phyloP scores from a whole-genome alignment of 2,329 filamentous ascomycete genomes.

The Venturia oleaginea region DNA sequence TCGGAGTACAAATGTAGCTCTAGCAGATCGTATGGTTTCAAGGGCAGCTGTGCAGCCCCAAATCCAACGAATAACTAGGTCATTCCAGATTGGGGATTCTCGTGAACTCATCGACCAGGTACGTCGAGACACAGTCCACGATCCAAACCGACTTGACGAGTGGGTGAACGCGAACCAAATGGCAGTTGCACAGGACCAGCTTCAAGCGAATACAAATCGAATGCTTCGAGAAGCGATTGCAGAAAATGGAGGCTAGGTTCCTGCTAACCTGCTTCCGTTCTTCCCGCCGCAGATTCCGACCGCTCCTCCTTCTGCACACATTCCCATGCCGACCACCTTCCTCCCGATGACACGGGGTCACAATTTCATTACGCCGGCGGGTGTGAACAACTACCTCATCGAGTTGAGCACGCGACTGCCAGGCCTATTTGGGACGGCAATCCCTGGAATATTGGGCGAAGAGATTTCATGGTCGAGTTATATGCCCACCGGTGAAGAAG shows the following conservation, averaged over 20 bases:
- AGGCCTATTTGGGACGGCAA: background rate
- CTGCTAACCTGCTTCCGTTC: background rate
- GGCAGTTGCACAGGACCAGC: background rate
- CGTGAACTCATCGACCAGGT: background rate
- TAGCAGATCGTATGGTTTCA: background rate
- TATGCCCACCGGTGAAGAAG: background rate
- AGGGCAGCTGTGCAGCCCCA: background rate
- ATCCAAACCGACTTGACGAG: background rate
- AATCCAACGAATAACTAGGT: background rate
- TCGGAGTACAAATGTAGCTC: background rate
- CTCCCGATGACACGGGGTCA: background rate
- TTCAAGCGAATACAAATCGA: background rate
- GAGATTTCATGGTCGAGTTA: background rate
- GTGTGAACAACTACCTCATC: background rate
- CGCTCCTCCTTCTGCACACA: background rate
- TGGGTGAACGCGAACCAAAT: background rate
- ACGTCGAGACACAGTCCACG: background rate
- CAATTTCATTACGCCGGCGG: background rate
- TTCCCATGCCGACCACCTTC: background rate
- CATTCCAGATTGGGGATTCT: background rate
- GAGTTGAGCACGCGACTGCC: background rate
- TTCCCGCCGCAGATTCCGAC: background rate
- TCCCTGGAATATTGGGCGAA: background rate
- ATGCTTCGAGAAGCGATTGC: background rate
- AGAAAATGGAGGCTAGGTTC: background rate